Evolutionary conservation across 495 filamentous ascomycete species (phyloP).

Genomic region (Penicillium manginii): DNA sequence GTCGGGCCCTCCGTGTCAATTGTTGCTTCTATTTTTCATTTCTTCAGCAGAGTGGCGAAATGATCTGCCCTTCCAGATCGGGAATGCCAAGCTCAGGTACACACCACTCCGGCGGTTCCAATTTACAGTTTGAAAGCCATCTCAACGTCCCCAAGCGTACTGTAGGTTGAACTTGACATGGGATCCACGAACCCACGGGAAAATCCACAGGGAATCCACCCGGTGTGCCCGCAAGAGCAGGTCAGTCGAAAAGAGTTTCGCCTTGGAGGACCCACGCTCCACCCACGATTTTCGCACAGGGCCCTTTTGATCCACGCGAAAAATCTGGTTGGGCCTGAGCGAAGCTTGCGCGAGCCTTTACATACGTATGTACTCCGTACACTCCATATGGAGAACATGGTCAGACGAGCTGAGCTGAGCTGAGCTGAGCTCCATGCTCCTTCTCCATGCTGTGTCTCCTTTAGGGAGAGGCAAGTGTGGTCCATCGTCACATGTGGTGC

Average conservation of each 20-base stretch:
- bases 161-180: conserved; percentile 7
- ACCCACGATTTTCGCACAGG: conserved; percentile 16
- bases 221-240: conserved; percentile 15
- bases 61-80: conserved; percentile 4
- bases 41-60: not conserved
- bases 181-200: conserved; percentile 6
- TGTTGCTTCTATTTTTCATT: not conserved
- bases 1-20: not conserved
- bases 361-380: not conserved
- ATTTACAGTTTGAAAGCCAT: conserved; percentile 1
- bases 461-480: not conserved
- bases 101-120: conserved; percentile 1
- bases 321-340: conserved; percentile 8
- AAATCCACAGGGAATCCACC: not conserved
- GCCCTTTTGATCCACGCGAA: conserved; percentile 11
- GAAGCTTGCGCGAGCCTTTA: not conserved
- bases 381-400: not conserved
- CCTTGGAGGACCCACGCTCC: conserved; percentile 6
- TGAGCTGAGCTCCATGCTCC: too few relatives aligned
- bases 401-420: not conserved
- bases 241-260: conserved; percentile 11
- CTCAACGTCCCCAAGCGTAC: conserved; percentile 4
- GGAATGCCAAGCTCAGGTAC: conserved; percentile 6
- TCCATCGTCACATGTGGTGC: not conserved
- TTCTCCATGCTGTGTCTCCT: not conserved